These are phyloP conservation scores for Scalesia atractyloides DNA, from an alignment of 129 eudicot genomes.

Conservation along the genomic window DNA sequence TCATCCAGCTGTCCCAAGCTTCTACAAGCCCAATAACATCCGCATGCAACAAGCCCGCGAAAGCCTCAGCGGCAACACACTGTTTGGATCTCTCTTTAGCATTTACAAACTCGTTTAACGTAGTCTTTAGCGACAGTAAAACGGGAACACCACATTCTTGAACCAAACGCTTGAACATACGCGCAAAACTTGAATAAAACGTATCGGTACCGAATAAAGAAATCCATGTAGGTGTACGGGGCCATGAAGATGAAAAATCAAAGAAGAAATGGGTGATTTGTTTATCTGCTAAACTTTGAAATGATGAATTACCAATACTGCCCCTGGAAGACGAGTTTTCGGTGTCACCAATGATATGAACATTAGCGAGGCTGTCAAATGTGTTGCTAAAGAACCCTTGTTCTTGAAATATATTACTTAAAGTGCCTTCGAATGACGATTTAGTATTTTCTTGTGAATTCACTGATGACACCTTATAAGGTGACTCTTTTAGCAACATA, in stretches of 20 bases:
- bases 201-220: constrained; percentile 84
- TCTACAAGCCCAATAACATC: constrained; percentile 80
- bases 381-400: constrained; percentile 85
- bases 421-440: constrained; percentile 81
- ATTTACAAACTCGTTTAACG: constrained; percentile 67
- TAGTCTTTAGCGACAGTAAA: constrained; percentile 57
- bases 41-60: constrained; percentile 92
- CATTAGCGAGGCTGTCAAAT: constrained; percentile 85
- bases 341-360: constrained; percentile 74
- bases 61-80: constrained; percentile 98
- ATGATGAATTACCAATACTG: constrained; percentile 66
- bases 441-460: constrained; percentile 41
- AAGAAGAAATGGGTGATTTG: constrained; percentile 94
- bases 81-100: constrained; percentile 91
- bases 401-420: constrained; percentile 72
- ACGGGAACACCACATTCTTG: constrained; percentile 96
- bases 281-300: constrained; percentile 95
- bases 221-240: constrained; percentile 98
- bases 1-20: constrained; percentile 94
- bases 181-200: constrained; percentile 90
- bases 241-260: constrained; percentile 96
- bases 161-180: constrained; percentile 82
- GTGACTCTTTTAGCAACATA: constrained; percentile 87
- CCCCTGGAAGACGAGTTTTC: constrained; percentile 66
- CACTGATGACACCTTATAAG: constrained; percentile 60